Evolutionary conservation across 2,329 filamentous ascomycete species (phyloP).

Genomic region (Colletotrichum horii): DNA sequence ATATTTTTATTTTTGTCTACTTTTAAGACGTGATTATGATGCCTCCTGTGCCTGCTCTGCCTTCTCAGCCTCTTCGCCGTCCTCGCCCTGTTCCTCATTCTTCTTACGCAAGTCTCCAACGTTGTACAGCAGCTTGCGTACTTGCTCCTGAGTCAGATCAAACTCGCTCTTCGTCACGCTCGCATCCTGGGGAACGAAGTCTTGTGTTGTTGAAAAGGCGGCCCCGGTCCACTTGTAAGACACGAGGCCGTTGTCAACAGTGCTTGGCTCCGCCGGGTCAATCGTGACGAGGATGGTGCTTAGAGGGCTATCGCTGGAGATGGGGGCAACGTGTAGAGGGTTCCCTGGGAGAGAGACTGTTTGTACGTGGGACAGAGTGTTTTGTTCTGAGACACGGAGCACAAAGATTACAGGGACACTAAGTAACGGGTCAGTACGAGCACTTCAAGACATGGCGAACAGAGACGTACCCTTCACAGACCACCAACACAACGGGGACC

Average conservation of each 20-base stretch:
- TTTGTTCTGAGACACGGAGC: slow-evolving; percentile 58
- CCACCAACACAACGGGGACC: slow-evolving; percentile 34
- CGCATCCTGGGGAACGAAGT: slow-evolving; percentile 6
- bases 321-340: slow-evolving; percentile 59
- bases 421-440: slow-evolving; percentile 23
- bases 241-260: slow-evolving; percentile 23
- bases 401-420: slow-evolving; percentile 69
- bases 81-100: slow-evolving; percentile 26
- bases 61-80: slow-evolving; percentile 27
- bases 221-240: slow-evolving; percentile 26
- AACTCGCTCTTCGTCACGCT: slow-evolving; percentile 27
- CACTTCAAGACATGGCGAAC: not conserved
- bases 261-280: slow-evolving; percentile 35
- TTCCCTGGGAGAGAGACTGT: slow-evolving; percentile 67
- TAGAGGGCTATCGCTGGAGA: slow-evolving; percentile 24
- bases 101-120: slow-evolving; percentile 55
- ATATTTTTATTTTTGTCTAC: not conserved
- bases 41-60: not conserved
- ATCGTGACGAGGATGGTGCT: slow-evolving; percentile 44
- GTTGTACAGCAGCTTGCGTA: slow-evolving; percentile 49
- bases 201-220: slow-evolving; percentile 8
- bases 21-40: not conserved
- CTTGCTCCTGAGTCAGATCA: slow-evolving; percentile 41
- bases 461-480: slow-evolving; percentile 52
- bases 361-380: slow-evolving; percentile 52